Evolutionary conservation across 352 stramenopile genomes (phyloP).

Genomic region (Globisporangium heterothallicum): DNA sequence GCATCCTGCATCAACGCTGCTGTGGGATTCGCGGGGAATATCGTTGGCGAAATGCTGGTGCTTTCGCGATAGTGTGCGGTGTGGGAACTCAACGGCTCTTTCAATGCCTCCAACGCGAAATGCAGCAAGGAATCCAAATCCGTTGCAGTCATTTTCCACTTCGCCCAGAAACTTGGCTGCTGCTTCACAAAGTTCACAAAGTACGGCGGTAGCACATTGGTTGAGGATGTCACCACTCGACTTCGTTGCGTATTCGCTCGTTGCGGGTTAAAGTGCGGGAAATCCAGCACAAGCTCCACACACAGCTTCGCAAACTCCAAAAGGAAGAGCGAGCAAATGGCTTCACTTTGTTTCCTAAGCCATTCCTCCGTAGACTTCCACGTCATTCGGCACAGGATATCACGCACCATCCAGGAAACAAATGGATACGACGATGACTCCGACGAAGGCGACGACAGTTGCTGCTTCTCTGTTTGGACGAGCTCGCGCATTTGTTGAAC

Average conservation of each 20-base stretch:
- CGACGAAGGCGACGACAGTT: conserved; percentile 30
- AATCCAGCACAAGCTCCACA: conserved; percentile 67
- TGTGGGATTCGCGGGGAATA: conserved; percentile 40
- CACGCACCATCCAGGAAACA: conserved; percentile 80
- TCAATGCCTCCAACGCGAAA: conserved; percentile 49
- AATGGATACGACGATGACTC: conserved; percentile 63
- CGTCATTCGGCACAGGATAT: conserved; percentile 72
- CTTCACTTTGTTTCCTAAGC: conserved; percentile 48
- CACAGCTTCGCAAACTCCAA: conserved; percentile 72
- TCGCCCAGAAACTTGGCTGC: conserved; percentile 57
- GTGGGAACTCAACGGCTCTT: conserved; percentile 39
- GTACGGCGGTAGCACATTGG: conserved; percentile 72
- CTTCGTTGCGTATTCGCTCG: conserved; percentile 21
- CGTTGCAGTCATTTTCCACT: conserved; percentile 60
- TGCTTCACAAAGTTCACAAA: conserved; percentile 87
- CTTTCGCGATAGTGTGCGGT: conserved; percentile 1
- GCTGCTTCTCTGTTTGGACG: conserved; percentile 55
- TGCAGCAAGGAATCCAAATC: conserved; percentile 57
- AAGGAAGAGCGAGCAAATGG: conserved; percentile 58
- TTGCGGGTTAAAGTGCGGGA: conserved; percentile 63
- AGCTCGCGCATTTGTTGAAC: conserved; percentile 82
- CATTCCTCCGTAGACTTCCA: conserved; percentile 76
- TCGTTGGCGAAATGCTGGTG: conserved; percentile 1
- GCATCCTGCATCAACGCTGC: conserved; percentile 70
- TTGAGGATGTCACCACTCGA: conserved; percentile 35